phyloP scores from a whole-genome alignment of 1,284 basidiomycete species.

The Apiotrichum domesticum region DNA sequence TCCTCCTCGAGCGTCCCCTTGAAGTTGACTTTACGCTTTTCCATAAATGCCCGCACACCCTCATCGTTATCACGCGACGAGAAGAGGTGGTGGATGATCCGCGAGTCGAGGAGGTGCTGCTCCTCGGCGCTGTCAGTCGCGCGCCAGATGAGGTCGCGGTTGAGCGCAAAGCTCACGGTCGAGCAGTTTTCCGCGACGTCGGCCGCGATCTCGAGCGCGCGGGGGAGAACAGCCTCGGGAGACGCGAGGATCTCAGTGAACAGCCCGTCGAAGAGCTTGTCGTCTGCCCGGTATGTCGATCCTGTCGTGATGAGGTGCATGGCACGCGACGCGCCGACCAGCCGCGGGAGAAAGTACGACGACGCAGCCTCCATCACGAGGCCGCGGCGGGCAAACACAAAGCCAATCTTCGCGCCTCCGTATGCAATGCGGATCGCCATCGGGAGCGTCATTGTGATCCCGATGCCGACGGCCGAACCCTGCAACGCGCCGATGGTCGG shows the following conservation, averaged over 20 bases:
- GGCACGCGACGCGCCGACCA: slow-evolving; percentile 7
- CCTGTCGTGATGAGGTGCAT: slow-evolving; percentile 14
- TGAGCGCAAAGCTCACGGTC: slow-evolving; percentile 9
- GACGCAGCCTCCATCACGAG: slow-evolving; percentile 15
- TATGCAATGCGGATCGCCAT: slow-evolving; percentile 16
- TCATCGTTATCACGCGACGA: slow-evolving; percentile 8
- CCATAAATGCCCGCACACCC: slow-evolving; percentile 15
- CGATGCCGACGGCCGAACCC: slow-evolving; percentile 15
- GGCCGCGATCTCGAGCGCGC: slow-evolving; percentile 10
- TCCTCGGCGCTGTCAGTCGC: slow-evolving; percentile 8
- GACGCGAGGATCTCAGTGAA: slow-evolving; percentile 13
- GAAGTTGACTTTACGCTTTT: slow-evolving; percentile 15
- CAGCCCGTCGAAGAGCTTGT: slow-evolving; percentile 10
- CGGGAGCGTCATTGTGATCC: slow-evolving; percentile 18
- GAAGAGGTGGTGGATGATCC: slow-evolving; percentile 11
- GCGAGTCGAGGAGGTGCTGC: slow-evolving; percentile 19
- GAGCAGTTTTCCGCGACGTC: slow-evolving; percentile 12
- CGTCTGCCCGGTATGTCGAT: slow-evolving; percentile 3
- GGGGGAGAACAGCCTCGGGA: slow-evolving; percentile 9
- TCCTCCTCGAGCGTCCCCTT: slow-evolving; percentile 5
- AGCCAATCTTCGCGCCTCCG: slow-evolving; percentile 15
- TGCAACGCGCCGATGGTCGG: slow-evolving; percentile 16
- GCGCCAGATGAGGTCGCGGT: slow-evolving; percentile 12
- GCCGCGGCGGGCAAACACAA: slow-evolving; percentile 17
- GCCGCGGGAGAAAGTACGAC: slow-evolving; percentile 18